Base-by-base conservation (phyloP, 257 asterid genomes). In the Gentiana straminea region DNA sequence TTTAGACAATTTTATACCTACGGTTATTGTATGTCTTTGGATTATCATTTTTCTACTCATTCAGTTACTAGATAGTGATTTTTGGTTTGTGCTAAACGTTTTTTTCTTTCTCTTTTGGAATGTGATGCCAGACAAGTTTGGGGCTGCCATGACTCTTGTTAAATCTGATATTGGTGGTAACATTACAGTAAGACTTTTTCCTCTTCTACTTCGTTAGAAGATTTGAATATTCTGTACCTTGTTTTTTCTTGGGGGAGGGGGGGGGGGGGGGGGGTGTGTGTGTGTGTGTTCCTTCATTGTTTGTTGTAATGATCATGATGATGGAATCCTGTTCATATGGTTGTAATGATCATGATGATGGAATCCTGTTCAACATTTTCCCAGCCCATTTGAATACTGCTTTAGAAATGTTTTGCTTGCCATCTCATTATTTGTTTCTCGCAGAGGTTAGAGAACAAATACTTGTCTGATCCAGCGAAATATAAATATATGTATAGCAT, bases 91-190 rank as follows among this genome's bases (percentile, higher is more conserved):
- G 46, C 46, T 41, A 10, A 41, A 41, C 9, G 46, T 7, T 62
- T 38, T 34, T 58, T 64, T 65, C 55, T 15, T 52, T 38, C 43
- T 34, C 41, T 53, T 0, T 64, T 24, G 24, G 1, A 24, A 24
- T 24, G 49, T 36, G 9, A 61, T 65, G 71, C 77, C 88, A 92
- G 99, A 88, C 1, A 83, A 88, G 78, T 92, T 92, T 69, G 99
- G 99, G 55, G 81, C 99, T 66, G 86, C 99, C 47, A 83, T 92
- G 97, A 72, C 85, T 53, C 81, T 92, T 56, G 95, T 88, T 69
- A 92, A 92, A 76, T 75, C 97, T 71, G 97, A 92, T 66, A 74
- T 85, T 66, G 94, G 94, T 55, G 98, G 97, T 70, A 92, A 92
- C 71, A 74, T 92, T 70, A 78, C 80, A 55, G 98, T 88, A 63